Percentiles rank a stretch among this genome's conserved stretches.
Conservation (phyloP, 208 protist species). For the Trypanosoma boissoni region DNA sequence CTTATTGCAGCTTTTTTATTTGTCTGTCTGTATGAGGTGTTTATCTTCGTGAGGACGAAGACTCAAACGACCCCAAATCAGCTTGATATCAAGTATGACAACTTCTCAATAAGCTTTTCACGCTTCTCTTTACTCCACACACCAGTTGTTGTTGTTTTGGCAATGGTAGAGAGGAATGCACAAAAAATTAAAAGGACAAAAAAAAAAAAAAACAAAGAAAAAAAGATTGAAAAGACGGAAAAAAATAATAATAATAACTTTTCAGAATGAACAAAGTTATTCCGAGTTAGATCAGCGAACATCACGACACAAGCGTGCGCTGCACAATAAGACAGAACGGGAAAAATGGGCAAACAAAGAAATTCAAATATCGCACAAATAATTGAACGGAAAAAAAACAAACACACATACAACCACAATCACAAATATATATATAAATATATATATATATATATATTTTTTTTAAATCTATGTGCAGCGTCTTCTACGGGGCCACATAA, state of each 20-base stretch:
- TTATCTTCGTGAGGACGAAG: too few species aligned
- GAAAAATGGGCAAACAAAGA: constrained; percentile 3
- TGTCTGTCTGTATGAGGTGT: too few species aligned
- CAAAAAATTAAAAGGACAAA: constrained; percentile 2
- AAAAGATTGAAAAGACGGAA: not conserved
- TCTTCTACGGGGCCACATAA: not conserved
- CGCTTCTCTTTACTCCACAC: too few species aligned
- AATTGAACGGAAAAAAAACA: not conserved
- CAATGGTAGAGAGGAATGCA: constrained; percentile 10
- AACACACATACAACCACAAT: not conserved
- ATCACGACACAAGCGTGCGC: too few species aligned
- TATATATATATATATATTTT: constrained; percentile 2
- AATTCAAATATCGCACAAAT: too few species aligned
- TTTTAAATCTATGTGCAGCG: not conserved
- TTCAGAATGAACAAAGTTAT: constrained; percentile 1
- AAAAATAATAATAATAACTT: constrained; percentile 2
- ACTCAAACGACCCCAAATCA: too few species aligned
- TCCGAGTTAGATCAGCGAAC: too few species aligned
- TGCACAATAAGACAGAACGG: constrained; percentile 1
- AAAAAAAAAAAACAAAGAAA: constrained; percentile 19
- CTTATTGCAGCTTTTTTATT: too few species aligned
- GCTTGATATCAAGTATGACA: too few species aligned
- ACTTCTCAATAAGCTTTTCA: too few species aligned
- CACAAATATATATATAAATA: not conserved
- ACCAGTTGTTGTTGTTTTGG: too few species aligned